These are phyloP conservation scores for Claviceps fusiformis DNA, from an alignment of 2,329 filamentous ascomycete genomes.

Conservation along the genomic window DNA sequence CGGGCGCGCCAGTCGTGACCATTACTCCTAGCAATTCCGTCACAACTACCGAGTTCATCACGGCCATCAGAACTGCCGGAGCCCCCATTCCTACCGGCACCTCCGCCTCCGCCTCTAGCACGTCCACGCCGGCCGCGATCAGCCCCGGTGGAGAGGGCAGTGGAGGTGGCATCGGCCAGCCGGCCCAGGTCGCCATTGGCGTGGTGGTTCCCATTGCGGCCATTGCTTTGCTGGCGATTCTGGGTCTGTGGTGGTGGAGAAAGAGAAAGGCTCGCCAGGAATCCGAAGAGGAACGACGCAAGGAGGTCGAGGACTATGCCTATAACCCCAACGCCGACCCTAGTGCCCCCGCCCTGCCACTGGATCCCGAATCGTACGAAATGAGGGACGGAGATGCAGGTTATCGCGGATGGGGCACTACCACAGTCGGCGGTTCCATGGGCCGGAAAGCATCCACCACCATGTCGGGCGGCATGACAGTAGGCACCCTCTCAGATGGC, in stretches of 20 bases:
- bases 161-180: conserved; percentile 39
- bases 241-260: conserved; percentile 73
- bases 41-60: conserved; percentile 14
- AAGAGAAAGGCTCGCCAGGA: conserved; percentile 75
- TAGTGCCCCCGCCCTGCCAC: conserved; percentile 44
- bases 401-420: conserved; percentile 91
- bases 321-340: conserved; percentile 97
- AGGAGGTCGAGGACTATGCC: conserved; percentile 93
- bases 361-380: conserved; percentile 43
- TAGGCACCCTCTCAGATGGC: conserved; percentile 58
- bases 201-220: conserved; percentile 88
- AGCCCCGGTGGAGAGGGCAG: conserved; percentile 14
- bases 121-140: conserved; percentile 16
- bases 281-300: conserved; percentile 76
- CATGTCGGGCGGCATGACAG: conserved; percentile 59
- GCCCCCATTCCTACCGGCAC: conserved; percentile 6
- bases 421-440: conserved; percentile 51
- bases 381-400: conserved; percentile 64
- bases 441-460: conserved; percentile 82
- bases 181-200: conserved; percentile 74
- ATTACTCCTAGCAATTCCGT: conserved; percentile 11
- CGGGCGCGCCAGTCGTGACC: conserved; percentile 12
- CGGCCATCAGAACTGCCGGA: conserved; percentile 11
- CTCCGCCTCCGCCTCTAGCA: conserved; percentile 7
- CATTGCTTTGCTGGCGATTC: conserved; percentile 66